These are phyloP conservation scores for Lentinula sp. DNA, from an alignment of 768 basidiomycete genomes.

Conservation along the genomic window DNA sequence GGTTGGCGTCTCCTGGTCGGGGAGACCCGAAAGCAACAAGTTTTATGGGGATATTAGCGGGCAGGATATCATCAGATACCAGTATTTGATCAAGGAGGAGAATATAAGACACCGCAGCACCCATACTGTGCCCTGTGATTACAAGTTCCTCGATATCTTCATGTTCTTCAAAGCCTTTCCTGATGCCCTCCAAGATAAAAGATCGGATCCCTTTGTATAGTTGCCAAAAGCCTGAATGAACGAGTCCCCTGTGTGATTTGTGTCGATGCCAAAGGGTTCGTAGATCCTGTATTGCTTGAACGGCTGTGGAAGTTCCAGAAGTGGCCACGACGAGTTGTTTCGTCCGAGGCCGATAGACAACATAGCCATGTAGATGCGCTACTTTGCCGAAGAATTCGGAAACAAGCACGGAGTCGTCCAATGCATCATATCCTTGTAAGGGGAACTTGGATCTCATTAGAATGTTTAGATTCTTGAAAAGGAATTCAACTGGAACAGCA, in stretches of 20 bases:
- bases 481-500: slow-evolving; percentile 29
- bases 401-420: slow-evolving; percentile 28
- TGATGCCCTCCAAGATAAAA: slow-evolving; percentile 27
- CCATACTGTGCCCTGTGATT: slow-evolving; percentile 55
- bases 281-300: slow-evolving; percentile 44
- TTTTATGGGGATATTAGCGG: slow-evolving; percentile 26
- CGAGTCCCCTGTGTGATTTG: slow-evolving; percentile 29
- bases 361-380: slow-evolving; percentile 38
- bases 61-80: slow-evolving; percentile 16
- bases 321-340: slow-evolving; percentile 48
- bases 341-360: slow-evolving; percentile 36
- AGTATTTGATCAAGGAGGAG: slow-evolving; percentile 40
- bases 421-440: slow-evolving; percentile 39
- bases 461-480: slow-evolving; percentile 32
- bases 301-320: slow-evolving; percentile 38
- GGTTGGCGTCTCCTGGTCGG: slow-evolving; percentile 36
- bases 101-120: slow-evolving; percentile 45
- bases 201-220: slow-evolving; percentile 38
- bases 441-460: slow-evolving; percentile 40
- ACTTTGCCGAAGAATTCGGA: slow-evolving; percentile 32
- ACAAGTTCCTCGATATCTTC: slow-evolving; percentile 32
- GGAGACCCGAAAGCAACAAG: slow-evolving; percentile 48
- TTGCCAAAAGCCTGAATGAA: slow-evolving; percentile 53
- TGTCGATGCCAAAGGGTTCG: slow-evolving; percentile 30
- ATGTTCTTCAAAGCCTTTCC: slow-evolving; percentile 28